phyloP scores from a whole-genome alignment of 163 green algal genomes.

The Scenedesmus sp. region DNA sequence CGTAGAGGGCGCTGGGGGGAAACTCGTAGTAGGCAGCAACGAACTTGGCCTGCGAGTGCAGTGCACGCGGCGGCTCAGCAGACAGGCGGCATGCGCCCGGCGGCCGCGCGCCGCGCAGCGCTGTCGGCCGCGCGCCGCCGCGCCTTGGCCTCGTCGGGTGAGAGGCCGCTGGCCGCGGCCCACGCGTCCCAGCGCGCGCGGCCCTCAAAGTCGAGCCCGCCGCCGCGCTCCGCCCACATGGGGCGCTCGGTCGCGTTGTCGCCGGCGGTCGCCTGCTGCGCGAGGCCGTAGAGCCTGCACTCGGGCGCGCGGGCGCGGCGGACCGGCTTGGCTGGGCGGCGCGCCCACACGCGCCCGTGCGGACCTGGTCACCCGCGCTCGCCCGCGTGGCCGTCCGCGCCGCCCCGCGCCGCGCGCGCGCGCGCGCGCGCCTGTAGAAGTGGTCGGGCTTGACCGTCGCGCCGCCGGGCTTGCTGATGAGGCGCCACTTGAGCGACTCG shows the following conservation, averaged over 20 bases:
- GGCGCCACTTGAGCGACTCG: slow-evolving; percentile 90
- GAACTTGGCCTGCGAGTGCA: too few species aligned
- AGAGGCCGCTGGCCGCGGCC: slow-evolving; percentile 76
- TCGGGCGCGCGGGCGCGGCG: not conserved
- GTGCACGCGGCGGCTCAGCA: too few species aligned
- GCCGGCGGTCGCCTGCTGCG: slow-evolving; percentile 75
- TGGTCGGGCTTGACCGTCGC: slow-evolving; percentile 90
- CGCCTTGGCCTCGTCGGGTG: slow-evolving; percentile 70
- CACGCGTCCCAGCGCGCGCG: slow-evolving; percentile 84
- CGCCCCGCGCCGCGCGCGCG: too few species aligned
- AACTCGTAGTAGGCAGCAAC: slow-evolving; percentile 89
- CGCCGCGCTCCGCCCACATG: slow-evolving; percentile 93
- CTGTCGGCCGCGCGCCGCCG: too few species aligned
- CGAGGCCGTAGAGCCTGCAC: slow-evolving; percentile 44
- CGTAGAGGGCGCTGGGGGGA: slow-evolving; percentile 75
- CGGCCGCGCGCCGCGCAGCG: too few species aligned
- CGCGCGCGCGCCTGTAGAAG: slow-evolving; percentile 76
- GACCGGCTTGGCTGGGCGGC: not conserved
- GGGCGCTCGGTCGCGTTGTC: slow-evolving; percentile 87
- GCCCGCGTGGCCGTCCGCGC: too few species aligned
- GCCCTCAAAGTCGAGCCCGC: slow-evolving; percentile 94
- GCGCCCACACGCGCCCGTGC: too few species aligned
- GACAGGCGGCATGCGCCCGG: too few species aligned
- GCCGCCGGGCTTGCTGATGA: slow-evolving; percentile 91
- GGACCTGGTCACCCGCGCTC: too few species aligned